Conservation (phyloP, 2,329 filamentous ascomycete genomes). For the Diaporthe helianthi region DNA sequence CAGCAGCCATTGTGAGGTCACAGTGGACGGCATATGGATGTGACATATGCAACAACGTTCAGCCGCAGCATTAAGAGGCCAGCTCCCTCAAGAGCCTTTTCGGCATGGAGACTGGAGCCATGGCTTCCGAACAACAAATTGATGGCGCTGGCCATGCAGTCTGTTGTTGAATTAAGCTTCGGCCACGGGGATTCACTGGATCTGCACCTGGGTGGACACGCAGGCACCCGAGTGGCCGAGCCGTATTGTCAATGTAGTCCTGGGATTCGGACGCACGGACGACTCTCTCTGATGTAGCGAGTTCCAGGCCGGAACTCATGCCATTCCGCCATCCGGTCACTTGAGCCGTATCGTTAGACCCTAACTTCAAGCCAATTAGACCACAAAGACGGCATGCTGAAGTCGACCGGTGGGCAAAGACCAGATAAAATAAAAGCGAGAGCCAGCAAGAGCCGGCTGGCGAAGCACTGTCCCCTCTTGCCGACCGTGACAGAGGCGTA, state of each 20-base stretch:
- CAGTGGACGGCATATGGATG: not conserved
- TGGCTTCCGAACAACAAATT: not conserved
- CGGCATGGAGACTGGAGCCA: not conserved
- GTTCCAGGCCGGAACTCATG: not conserved
- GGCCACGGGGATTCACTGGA: not conserved
- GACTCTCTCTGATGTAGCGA: not conserved
- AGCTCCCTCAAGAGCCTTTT: not conserved
- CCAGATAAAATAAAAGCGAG: not conserved
- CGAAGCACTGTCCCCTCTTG: not conserved
- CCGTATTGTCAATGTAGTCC: not conserved
- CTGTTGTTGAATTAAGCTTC: slow-evolving; percentile 12
- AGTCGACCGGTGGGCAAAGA: not conserved
- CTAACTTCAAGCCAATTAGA: too few relatives aligned
- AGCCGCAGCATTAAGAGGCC: not conserved
- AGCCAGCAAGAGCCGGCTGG: not conserved
- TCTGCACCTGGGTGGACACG: not conserved
- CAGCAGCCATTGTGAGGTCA: not conserved
- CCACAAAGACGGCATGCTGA: too few relatives aligned
- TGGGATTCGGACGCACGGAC: not conserved
- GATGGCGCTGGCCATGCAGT: not conserved
- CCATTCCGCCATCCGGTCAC: not conserved
- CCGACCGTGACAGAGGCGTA: not conserved
- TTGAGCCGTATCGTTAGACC: not conserved
- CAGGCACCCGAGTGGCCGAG: not conserved
- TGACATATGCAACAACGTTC: not conserved